Base-by-base conservation (phyloP, 2,329 filamentous ascomycete species). In the Lachnum nothofagi region DNA sequence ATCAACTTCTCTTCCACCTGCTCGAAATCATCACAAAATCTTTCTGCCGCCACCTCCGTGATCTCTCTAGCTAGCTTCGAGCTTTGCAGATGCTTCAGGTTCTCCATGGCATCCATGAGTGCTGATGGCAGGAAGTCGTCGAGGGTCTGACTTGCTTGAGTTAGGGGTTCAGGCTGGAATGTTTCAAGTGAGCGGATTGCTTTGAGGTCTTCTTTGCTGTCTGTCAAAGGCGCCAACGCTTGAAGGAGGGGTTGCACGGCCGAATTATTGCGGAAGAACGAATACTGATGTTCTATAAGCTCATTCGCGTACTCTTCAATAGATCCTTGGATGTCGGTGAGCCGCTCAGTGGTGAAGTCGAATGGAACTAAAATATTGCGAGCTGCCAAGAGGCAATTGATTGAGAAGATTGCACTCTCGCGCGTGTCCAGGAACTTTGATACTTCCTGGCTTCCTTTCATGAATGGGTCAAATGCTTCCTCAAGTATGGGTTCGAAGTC, bases 51-150 rank as follows among this genome's bases (percentile, higher is more conserved):
- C 55, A 86, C 80, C 60, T 94, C 88, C 0, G 88, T 93, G 42
- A 95, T 79, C 40, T 83, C 75, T 41, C 88, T 80, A 12, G 86
- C 85, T 49, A 95, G 70, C 9, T 75, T 76, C 1, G 86, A 79
- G 60, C 88, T 86, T 53, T 86, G 82, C 1, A 98, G 70, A 35
- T 80, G 74, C 55, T 84, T 85, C 22, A 97, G 68, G 52, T 89
- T 88, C 43, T 93, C 86, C 59, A 88, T 82, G 2, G 91, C 91
- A 65, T 98, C 93, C 75, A 96, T 91, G 24, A 95, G 76, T 2
- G 91, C 93, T 1, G 89, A 94, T 0, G 93, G 91, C 20, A 98
- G 73, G 69, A 97, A 98, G 52, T 89, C 83, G 63, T 98, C 93
- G 5, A 98, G 74, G 34, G 77, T 78, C 60, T 91, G 87, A 60